Evolutionary conservation across 176 grass and related monocot genomes (phyloP).

Genomic region (Carex littledalei): DNA sequence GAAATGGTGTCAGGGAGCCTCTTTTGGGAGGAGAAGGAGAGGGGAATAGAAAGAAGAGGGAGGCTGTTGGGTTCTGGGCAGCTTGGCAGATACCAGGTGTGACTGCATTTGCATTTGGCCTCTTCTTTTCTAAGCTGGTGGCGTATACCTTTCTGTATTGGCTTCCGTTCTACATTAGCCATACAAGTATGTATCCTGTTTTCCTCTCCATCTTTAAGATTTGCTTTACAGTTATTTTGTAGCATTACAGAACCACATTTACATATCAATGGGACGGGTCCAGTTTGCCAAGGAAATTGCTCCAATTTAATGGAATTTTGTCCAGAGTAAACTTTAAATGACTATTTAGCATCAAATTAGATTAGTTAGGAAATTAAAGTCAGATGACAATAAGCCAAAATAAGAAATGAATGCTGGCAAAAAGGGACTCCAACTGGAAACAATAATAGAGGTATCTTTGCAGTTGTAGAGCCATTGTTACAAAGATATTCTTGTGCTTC

Average conservation of each 20-base stretch:
- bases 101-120: conserved; percentile 58
- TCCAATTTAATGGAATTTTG: neutral
- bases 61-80: conserved; percentile 57
- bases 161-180: conserved; percentile 90
- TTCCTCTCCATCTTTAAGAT: conserved; percentile 10
- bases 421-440: neutral
- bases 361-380: neutral
- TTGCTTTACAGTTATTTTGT: conserved; percentile 18
- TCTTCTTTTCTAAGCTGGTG: conserved; percentile 90
- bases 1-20: conserved; percentile 41
- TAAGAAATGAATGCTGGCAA: neutral
- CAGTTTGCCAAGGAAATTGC: neutral
- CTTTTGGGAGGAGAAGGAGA: conserved; percentile 51
- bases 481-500: neutral
- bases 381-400: neutral
- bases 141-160: conserved; percentile 90
- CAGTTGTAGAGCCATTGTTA: neutral
- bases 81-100: conserved; percentile 83
- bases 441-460: neutral
- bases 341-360: neutral
- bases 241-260: neutral
- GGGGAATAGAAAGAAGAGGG: conserved; percentile 37
- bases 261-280: neutral
- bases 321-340: neutral
- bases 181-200: conserved; percentile 50